phyloP scores from a whole-genome alignment of 495 filamentous ascomycete genomes.

The Neurospora tetrasperma region DNA sequence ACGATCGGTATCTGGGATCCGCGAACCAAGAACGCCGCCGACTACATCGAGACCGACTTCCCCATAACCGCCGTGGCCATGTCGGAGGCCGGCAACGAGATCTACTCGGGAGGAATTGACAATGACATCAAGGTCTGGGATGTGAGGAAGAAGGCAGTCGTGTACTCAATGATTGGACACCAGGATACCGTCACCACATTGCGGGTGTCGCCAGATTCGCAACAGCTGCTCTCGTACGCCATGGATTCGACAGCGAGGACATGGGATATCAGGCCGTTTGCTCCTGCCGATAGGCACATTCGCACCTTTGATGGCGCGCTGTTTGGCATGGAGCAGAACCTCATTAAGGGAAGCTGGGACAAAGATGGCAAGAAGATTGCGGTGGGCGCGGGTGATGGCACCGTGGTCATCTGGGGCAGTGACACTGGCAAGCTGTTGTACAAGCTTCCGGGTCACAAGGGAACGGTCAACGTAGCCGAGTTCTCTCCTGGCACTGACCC shows the following conservation, averaged over 20 bases:
- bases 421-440: slow-evolving; percentile 78
- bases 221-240: slow-evolving; percentile 80
- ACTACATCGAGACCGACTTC: slow-evolving; percentile 84
- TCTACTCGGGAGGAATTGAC: slow-evolving; percentile 92
- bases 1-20: slow-evolving; percentile 96
- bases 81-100: slow-evolving; percentile 86
- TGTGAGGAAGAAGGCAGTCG: slow-evolving; percentile 75
- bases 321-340: slow-evolving; percentile 79
- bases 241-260: slow-evolving; percentile 89
- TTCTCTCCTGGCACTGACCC: slow-evolving; percentile 77
- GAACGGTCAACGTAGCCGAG: slow-evolving; percentile 88
- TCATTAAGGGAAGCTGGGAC: slow-evolving; percentile 88
- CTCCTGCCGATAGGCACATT: slow-evolving; percentile 73
- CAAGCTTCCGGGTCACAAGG: slow-evolving; percentile 92
- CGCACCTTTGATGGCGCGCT: slow-evolving; percentile 83
- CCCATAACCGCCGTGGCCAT: slow-evolving; percentile 87
- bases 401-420: slow-evolving; percentile 80
- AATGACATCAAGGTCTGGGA: slow-evolving; percentile 98
- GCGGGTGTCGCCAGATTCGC: slow-evolving; percentile 80
- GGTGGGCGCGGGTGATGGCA: slow-evolving; percentile 83
- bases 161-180: slow-evolving; percentile 83
- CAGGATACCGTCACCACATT: slow-evolving; percentile 88
- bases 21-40: slow-evolving; percentile 76
- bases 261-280: slow-evolving; percentile 95
- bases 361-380: slow-evolving; percentile 75